A percentile compares a stretch with the other conserved stretches of the same genome.
These are phyloP conservation scores for Solanum tarijense DNA, from an alignment of 257 asterid genomes.

Conservation along the genomic window DNA sequence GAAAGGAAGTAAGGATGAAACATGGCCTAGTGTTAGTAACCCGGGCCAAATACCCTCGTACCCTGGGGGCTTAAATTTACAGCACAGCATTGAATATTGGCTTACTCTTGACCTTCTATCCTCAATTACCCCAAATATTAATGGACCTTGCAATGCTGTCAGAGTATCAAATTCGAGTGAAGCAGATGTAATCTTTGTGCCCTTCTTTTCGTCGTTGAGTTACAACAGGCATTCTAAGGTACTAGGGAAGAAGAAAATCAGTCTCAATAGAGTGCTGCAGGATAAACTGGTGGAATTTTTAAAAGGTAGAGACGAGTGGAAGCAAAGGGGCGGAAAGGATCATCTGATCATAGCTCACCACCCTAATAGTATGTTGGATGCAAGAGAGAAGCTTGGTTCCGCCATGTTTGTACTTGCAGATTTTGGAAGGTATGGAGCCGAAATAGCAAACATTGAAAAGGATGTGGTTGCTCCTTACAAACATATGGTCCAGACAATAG, in stretches of 20 bases:
- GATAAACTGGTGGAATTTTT: conserved; percentile 47
- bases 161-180: conserved; percentile 43
- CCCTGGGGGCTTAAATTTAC: conserved; percentile 71
- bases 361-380: conserved; percentile 65
- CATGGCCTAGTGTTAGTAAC: conserved; percentile 49
- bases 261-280: conserved; percentile 41
- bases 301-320: conserved; percentile 51
- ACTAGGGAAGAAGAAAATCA: conserved; percentile 17
- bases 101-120: conserved; percentile 71
- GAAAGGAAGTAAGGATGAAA: conserved; percentile 27
- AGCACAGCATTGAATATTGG: conserved; percentile 77
- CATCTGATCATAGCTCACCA: conserved; percentile 70
- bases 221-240: conserved; percentile 55
- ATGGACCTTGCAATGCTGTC: conserved; percentile 48
- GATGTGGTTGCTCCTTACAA: conserved; percentile 85
- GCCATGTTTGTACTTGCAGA: conserved; percentile 71
- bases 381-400: conserved; percentile 48
- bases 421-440: conserved; percentile 55
- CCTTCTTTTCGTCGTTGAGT: conserved; percentile 73
- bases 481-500: conserved; percentile 57
- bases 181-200: conserved; percentile 59
- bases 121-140: conserved; percentile 30
- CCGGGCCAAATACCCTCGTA: conserved; percentile 37
- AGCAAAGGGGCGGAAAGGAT: conserved; percentile 44
- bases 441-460: conserved; percentile 54